A percentile compares a stretch with the other conserved stretches of the same genome.
Evolutionary conservation across 2,329 filamentous ascomycete genomes (phyloP).

Genomic region (Cladophialophora psammophila): DNA sequence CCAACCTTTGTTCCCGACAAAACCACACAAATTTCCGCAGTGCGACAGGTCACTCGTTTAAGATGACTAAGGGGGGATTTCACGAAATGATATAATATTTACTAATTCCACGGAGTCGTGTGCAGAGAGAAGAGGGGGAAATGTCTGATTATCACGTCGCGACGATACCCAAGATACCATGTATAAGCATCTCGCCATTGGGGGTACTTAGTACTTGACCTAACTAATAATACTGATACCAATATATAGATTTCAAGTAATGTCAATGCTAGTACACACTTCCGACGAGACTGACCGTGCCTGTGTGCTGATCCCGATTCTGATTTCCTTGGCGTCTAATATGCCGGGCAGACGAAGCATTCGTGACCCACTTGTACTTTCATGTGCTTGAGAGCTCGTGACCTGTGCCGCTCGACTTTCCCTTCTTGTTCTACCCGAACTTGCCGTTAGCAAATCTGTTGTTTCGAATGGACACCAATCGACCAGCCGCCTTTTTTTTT

Average conservation of each 20-base stretch:
- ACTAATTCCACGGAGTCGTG: conserved; percentile 5
- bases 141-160: conserved; percentile 22
- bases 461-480: neutral
- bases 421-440: neutral
- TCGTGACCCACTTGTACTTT: neutral
- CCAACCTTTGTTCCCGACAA: neutral
- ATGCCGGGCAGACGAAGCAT: neutral
- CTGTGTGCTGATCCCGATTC: neutral
- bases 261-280: conserved; percentile 2
- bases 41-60: conserved; percentile 25
- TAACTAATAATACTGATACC: conserved; percentile 11
- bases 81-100: neutral
- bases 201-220: conserved; percentile 10
- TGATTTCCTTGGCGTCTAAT: neutral
- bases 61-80: conserved; percentile 9
- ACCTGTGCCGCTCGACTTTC: neutral
- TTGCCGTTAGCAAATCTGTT: too few relatives aligned
- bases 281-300: neutral
- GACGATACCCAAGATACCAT: conserved; percentile 24
- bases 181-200: conserved; percentile 9
- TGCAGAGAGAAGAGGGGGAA: conserved; percentile 10
- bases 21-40: neutral
- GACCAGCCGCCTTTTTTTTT: neutral
- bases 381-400: neutral
- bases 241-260: conserved; percentile 12